Conservation (phyloP, 2,329 filamentous ascomycete species). For the Setomelanomma holmii region DNA sequence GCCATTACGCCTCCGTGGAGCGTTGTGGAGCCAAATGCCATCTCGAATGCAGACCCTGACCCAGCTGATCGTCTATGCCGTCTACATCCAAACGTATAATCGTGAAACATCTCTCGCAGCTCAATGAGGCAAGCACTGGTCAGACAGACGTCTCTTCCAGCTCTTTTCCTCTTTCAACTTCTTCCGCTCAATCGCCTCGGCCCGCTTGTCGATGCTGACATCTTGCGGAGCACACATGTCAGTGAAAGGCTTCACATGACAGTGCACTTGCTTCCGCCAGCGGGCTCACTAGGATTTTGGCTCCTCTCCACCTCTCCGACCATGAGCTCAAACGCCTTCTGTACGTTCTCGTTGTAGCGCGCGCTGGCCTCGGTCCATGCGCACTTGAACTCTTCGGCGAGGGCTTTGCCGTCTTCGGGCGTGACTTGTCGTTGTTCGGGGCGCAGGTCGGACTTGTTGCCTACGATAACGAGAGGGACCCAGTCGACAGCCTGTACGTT, state of each 20-base stretch:
- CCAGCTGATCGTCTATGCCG: slow-evolving; percentile 22
- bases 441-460: slow-evolving; percentile 94
- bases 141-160: neutral
- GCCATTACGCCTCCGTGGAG: slow-evolving; percentile 31
- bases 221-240: slow-evolving; percentile 20
- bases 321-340: slow-evolving; percentile 90
- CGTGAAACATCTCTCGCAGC: neutral
- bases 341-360: slow-evolving; percentile 91
- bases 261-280: slow-evolving; percentile 79
- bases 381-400: slow-evolving; percentile 87
- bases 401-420: slow-evolving; percentile 80
- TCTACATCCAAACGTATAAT: slow-evolving; percentile 18
- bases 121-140: neutral
- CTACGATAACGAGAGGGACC: slow-evolving; percentile 92
- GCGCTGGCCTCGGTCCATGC: slow-evolving; percentile 95
- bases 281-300: slow-evolving; percentile 85
- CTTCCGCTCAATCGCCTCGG: slow-evolving; percentile 3
- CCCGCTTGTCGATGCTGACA: slow-evolving; percentile 5
- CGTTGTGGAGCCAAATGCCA: neutral
- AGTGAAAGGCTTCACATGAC: slow-evolving; percentile 72
- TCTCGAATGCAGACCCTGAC: slow-evolving; percentile 7
- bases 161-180: slow-evolving; percentile 5
- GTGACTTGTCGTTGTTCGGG: slow-evolving; percentile 93
- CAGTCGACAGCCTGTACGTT: slow-evolving; percentile 78
- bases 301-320: slow-evolving; percentile 94